Percentiles rank a stretch among this genome's conserved stretches.
These are phyloP conservation scores for Apiospora kogelbergensis DNA, from an alignment of 2,329 filamentous ascomycete genomes.

Conservation along the genomic window DNA sequence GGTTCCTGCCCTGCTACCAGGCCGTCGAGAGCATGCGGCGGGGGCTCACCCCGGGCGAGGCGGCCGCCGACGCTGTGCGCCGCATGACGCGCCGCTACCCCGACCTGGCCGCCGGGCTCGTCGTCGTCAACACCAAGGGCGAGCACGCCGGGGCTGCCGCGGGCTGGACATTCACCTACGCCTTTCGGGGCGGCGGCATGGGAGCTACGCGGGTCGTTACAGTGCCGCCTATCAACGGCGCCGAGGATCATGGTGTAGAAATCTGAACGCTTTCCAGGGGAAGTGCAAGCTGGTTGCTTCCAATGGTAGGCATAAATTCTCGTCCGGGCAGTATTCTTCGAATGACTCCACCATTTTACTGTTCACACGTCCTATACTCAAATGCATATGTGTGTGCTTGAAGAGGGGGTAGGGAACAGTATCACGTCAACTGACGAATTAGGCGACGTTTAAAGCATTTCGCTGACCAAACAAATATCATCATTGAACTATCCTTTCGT, in stretches of 20 bases:
- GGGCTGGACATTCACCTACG: constrained; percentile 56
- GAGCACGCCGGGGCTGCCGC: constrained; percentile 51
- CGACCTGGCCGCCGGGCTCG: constrained; percentile 45
- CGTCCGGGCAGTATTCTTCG: no score
- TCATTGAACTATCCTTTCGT: constrained; percentile 6
- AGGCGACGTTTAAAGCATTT: neutral
- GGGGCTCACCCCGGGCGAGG: constrained; percentile 47
- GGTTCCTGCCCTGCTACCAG: constrained; percentile 58
- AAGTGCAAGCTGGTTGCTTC: neutral
- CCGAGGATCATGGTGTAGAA: neutral
- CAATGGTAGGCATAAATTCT: neutral
- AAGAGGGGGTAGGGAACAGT: neutral
- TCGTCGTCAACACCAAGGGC: constrained; percentile 49
- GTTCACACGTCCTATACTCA: neutral
- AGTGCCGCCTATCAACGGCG: constrained; percentile 34
- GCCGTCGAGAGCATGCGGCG: constrained; percentile 52
- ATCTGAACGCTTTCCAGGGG: neutral
- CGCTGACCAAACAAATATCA: constrained; percentile 3
- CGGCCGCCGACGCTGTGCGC: constrained; percentile 50
- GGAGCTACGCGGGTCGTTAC: constrained; percentile 42
- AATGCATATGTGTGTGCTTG: neutral
- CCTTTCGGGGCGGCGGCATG: constrained; percentile 49
- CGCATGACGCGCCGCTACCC: constrained; percentile 51
- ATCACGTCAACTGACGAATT: neutral
- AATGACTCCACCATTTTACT: neutral